Evolutionary conservation across 2,329 filamentous ascomycete genomes (phyloP), one percentile per base, ranked within the genome.

Genomic region (Chaetomium olivaceum): DNA sequence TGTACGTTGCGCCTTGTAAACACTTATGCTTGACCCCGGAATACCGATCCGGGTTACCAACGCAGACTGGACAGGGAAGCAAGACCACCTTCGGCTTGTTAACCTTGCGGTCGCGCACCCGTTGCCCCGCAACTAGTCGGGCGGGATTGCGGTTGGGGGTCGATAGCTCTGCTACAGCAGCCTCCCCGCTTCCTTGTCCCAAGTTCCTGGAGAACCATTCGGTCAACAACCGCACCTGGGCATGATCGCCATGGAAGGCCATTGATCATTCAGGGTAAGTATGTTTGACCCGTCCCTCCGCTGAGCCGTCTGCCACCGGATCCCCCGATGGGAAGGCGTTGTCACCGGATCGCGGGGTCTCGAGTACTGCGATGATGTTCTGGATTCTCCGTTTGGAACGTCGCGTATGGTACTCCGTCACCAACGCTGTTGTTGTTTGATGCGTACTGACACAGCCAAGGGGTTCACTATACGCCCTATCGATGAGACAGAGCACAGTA

Each of bases 301-400:
- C 39, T 43, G 16, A 43, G 39, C 16, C 5, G 39, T 14, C 39
- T n/a, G 16, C 16, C 39, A n/a, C 39, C 39, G 16, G 39, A 43
- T 7, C 39, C 14, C 33, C 14, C 16, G 16, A 19, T 19, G 39
- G 29, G 23, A 52, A 25, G 14, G 5, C 19, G 7, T 5, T 6
- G 50, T 27, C 6, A 52, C 23, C 3, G 50, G 23, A 3, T 12
- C 25, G 50, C 25, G 50, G 2, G 21, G 11, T 1, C 2, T 31
- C 52, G 3, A 58, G 39, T 27, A 12, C 39, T 25, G 33, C n/a
- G 31, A 25, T 19, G n/a, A 58, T 58, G 23, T 58, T 58, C n/a
- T n/a, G 55, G 14, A 58, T 58, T 21, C 55, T 39, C 11, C 33
- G 36, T 16, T 39, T 58, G 4, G 55, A 58, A 43, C 55, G 55